Evolutionary conservation across 78 protist genomes (phyloP).

Genomic region (Dictyostelium brefeldianum): DNA sequence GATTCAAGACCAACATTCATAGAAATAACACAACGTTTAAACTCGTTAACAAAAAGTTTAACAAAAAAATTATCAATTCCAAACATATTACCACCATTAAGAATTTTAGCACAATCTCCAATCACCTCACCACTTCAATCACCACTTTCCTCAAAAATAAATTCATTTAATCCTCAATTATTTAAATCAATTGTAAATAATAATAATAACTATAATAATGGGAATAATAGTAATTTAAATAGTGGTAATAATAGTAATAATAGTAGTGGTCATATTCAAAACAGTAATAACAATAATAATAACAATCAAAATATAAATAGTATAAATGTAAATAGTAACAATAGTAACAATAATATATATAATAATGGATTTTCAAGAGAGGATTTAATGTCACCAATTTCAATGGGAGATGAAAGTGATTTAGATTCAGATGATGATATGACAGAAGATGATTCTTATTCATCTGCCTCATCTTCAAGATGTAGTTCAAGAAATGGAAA

Average conservation of each 20-base stretch:
- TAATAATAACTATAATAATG: not conserved
- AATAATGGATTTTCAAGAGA: not conserved
- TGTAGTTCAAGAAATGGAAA: conserved; percentile 1
- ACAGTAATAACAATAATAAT: not conserved
- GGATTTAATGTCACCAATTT: conserved; percentile 10
- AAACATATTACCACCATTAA: conserved; percentile 35
- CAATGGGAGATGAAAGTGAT: conserved; percentile 27
- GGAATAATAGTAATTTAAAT: not conserved
- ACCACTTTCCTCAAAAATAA: conserved; percentile 6
- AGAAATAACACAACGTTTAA: conserved; percentile 66
- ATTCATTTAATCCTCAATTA: not conserved
- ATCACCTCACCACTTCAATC: conserved; percentile 36
- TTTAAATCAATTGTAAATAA: conserved; percentile 18
- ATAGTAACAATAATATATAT: not conserved
- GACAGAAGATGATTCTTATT: conserved; percentile 27
- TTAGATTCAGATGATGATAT: conserved; percentile 54
- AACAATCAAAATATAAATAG: not conserved
- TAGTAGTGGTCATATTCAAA: not conserved
- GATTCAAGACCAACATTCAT: conserved; percentile 44
- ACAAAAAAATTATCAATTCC: conserved; percentile 4
- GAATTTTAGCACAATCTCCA: conserved; percentile 63
- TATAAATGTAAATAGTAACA: too few relatives aligned
- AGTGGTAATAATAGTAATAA: not conserved
- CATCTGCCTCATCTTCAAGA: conserved; percentile 11
- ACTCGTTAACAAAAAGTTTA: conserved; percentile 23